Base-by-base conservation (phyloP, 306 rosid species). In the Quercus alba region DNA sequence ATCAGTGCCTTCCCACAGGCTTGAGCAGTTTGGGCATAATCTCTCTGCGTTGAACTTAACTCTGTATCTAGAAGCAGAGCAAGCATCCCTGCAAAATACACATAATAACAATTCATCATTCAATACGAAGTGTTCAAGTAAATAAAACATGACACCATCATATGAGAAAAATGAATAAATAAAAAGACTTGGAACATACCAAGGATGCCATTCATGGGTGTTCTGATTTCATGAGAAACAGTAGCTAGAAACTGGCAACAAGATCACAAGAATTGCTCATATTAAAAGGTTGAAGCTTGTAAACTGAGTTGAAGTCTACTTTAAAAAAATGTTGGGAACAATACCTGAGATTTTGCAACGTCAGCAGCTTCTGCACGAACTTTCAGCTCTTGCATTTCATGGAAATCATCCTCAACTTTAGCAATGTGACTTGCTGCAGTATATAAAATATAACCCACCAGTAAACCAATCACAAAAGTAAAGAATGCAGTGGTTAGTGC, bases 181-280 rank as follows among this genome's bases (percentile, higher is more conserved):
- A 49, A 56, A 70, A 20, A 56, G 56, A 14, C 61, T 54, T n/a
- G 26, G 46, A 70, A 77, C 78, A 76, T 87, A 96, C 99, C 99
- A 44, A 96, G 92, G 80, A 96, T 91, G 78, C 99, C 99, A 74
- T 96, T 93, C 98, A 96, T 93, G 30, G 99, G 99, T n/a, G 99
- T 96, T 84, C 99, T 88, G 30, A 96, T 96, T 94, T 96, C 99
- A 77, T 96, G 99, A 75, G 99, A 96, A 56, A 96, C 98, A 19
- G 98, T 96, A 41, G 99, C 99, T 76, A 96, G 91, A 89, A 93
- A 93, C 98, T 93, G 91, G 67, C 74, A 84, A 52, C 21, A 74
- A 81, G 59, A 82, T 72, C 19, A 56, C 21, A 17, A 46, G 52
- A 33, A 73, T 82, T 75, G 79, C 31, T 75, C 75, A 44, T 49